Conservation (phyloP, 441 rosid genomes). For the Jatropha podagrica region DNA sequence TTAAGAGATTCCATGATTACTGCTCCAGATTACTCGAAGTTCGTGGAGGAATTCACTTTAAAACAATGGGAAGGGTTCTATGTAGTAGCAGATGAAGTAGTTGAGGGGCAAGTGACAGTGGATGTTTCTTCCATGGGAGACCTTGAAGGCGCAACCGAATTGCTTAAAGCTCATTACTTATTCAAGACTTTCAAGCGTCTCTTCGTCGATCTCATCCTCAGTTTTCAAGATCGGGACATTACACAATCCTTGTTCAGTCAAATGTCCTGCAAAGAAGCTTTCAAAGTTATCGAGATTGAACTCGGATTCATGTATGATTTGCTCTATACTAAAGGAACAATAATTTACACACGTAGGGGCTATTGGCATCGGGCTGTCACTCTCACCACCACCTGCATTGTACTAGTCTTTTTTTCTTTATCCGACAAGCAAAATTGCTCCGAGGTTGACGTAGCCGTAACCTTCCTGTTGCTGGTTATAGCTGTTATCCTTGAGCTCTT, state of each 20-base stretch:
- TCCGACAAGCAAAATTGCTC: not conserved
- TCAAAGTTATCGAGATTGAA: conserved; percentile 27
- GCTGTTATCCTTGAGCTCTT: conserved; percentile 25
- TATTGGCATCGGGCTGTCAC: conserved; percentile 22
- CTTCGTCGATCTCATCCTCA: conserved; percentile 47
- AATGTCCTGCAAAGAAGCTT: not conserved
- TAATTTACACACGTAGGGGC: conserved; percentile 14
- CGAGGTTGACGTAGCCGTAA: conserved; percentile 1
- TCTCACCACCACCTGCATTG: conserved; percentile 23
- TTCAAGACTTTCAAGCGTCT: conserved; percentile 39
- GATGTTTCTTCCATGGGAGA: not conserved
- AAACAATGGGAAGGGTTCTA: conserved; percentile 24
- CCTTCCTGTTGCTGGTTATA: conserved; percentile 16
- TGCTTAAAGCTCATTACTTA: conserved; percentile 32
- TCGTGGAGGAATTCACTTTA: conserved; percentile 23
- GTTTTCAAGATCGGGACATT: conserved; percentile 32
- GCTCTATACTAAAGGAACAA: conserved; percentile 27
- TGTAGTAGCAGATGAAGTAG: not conserved
- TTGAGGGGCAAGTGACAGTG: not conserved
- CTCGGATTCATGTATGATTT: conserved; percentile 31
- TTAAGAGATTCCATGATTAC: conserved; percentile 27
- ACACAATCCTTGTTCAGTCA: conserved; percentile 30
- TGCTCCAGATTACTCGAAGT: conserved; percentile 22
- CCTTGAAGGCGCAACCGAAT: not conserved
- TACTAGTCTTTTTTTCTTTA: conserved; percentile 12